Base-by-base conservation (phyloP, 805 yeast genomes). In the Lipomyces anomalus region DNA sequence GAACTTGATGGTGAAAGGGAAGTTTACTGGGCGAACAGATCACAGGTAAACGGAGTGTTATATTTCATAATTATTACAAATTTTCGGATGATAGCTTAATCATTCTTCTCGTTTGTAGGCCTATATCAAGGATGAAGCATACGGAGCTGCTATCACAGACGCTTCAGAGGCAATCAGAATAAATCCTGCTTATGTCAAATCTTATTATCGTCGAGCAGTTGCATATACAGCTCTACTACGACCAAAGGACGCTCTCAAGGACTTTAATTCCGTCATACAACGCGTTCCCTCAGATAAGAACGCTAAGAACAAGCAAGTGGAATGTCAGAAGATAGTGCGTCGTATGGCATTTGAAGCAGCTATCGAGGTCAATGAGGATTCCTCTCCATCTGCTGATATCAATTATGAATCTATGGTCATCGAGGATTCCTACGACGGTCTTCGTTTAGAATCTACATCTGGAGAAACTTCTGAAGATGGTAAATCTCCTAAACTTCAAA, bases 11-110 rank as follows among this genome's bases (percentile, higher is more conserved):
- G 88, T 46, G 65, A 72, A 16, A 88, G 87, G 62, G 90, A 89
- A n/a, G 84, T 92, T 16, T 90, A 82, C 65, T 78, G 77, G 53
- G 85, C 97, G 21, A 92, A 92, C 68, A 79, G 98, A 61, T 97
- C 98, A n/a, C 29, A 44, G 41, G 50, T 52, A 17, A 24, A 55
- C 6, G 30, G 44, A 6, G 6, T 20, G 9, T 54, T 4, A 42
- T 40, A 17, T 35, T 35, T n/a, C 17, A 33, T n/a, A 32, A n/a
- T 34, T 17, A 13, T 32, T 29, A n/a, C 22, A 16, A 16, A 17
- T 32, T 7, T 11, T n/a, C 17, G 9, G 11, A 7, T 34, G 43
- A 32, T 38, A n/a, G n/a, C n/a, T n/a, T n/a, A n/a, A n/a, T n/a
- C n/a, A n/a, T n/a, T n/a, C n/a, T n/a, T n/a, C 29, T 24, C 42